Conservation (phyloP, 116 monocot genomes). For the Papilionanthe hybrid region DNA sequence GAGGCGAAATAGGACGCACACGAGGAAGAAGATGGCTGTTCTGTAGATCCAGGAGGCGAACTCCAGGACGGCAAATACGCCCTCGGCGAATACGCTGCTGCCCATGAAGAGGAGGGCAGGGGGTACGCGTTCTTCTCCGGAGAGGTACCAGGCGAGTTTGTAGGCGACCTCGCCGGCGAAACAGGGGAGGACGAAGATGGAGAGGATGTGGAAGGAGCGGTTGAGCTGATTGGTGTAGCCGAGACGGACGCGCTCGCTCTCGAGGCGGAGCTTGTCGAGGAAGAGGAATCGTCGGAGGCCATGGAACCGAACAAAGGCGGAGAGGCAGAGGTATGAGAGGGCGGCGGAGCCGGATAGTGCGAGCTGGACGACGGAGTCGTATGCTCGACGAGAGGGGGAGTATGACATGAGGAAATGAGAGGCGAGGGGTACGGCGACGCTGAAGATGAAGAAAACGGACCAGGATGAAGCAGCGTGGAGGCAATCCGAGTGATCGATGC, state of each 20-base stretch:
- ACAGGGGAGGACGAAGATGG: conserved; percentile 47
- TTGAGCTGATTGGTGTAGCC: conserved; percentile 55
- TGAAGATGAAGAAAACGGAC: conserved; percentile 46
- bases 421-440: conserved; percentile 38
- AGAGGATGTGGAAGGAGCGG: conserved; percentile 51
- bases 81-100: conserved; percentile 26
- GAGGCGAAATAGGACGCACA: conserved; percentile 79
- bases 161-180: conserved; percentile 44
- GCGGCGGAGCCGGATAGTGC: conserved; percentile 40
- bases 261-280: conserved; percentile 53
- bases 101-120: conserved; percentile 17
- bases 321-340: conserved; percentile 53
- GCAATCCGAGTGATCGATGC: conserved; percentile 55
- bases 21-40: conserved; percentile 62
- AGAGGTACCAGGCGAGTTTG: conserved; percentile 48
- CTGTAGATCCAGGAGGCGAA: conserved; percentile 77
- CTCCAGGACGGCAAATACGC: conserved; percentile 42
- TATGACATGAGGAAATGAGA: conserved; percentile 44
- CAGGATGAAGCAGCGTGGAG: conserved; percentile 33
- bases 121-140: conserved; percentile 34
- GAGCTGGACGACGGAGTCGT: conserved; percentile 54
- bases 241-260: conserved; percentile 49
- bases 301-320: conserved; percentile 36
- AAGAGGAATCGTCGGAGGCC: conserved; percentile 65
- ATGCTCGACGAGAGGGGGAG: conserved; percentile 20